Conservation (phyloP, 768 basidiomycete species). For the Mycena epipterygia region DNA sequence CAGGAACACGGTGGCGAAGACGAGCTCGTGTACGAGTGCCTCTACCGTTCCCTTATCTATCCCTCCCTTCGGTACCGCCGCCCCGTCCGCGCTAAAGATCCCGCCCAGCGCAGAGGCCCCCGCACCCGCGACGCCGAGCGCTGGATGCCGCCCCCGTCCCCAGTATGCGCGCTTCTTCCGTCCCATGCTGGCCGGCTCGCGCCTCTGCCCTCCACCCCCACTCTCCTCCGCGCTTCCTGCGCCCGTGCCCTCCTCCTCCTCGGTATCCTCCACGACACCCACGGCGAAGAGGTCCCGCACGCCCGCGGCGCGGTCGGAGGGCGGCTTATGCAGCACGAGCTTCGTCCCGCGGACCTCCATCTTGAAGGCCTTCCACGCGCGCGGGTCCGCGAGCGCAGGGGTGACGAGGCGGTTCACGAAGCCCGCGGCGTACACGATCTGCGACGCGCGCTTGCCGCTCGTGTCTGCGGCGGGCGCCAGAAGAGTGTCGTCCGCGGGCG, state of each 20-base stretch:
- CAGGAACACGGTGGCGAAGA: conserved; percentile 81
- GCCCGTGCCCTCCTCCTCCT: conserved; percentile 42
- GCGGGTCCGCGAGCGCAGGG: conserved; percentile 60
- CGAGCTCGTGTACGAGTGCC: conserved; percentile 84
- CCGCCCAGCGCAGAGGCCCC: conserved; percentile 8
- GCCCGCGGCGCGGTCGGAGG: conserved; percentile 71
- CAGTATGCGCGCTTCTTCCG: conserved; percentile 33
- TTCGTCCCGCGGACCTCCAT: conserved; percentile 88
- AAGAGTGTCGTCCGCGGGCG: conserved; percentile 13
- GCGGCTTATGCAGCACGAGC: conserved; percentile 89
- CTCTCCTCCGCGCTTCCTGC: conserved; percentile 64
- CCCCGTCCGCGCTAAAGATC: not conserved
- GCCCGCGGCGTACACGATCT: conserved; percentile 81
- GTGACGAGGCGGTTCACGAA: conserved; percentile 81
- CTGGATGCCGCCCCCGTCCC: conserved; percentile 77
- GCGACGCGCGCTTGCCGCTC: conserved; percentile 73
- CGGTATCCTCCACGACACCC: conserved; percentile 71
- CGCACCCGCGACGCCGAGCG: conserved; percentile 46
- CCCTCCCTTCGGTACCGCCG: conserved; percentile 10
- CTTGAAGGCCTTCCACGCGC: conserved; percentile 89
- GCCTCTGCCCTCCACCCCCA: conserved; percentile 67
- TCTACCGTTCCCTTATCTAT: conserved; percentile 81
- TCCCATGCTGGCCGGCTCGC: conserved; percentile 42
- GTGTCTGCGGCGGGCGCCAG: conserved; percentile 51
- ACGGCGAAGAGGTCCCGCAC: conserved; percentile 79